Percentiles rank a stretch among this genome's conserved stretches.
These are phyloP conservation scores for Fistulinella prunicolor DNA, from an alignment of 768 basidiomycete genomes.

Conservation along the genomic window DNA sequence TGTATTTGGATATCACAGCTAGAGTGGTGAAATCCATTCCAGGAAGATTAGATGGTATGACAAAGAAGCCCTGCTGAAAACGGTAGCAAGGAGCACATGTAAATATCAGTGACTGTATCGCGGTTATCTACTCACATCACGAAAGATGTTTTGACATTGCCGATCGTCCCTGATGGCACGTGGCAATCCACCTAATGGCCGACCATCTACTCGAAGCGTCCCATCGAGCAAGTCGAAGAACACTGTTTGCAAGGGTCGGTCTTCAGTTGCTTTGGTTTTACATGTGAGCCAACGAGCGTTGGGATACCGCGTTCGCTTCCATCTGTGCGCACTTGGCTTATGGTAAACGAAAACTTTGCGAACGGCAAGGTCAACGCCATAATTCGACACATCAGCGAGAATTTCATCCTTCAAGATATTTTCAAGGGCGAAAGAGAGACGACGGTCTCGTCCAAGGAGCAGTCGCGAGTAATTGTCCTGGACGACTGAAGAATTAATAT, in stretches of 20 bases:
- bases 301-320: conserved; percentile 1
- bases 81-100: not conserved
- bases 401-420: not conserved
- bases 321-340: conserved; percentile 6
- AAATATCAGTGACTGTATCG: not conserved
- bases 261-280: not conserved
- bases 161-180: not conserved
- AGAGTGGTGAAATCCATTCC: conserved; percentile 13
- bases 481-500: not conserved
- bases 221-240: conserved; percentile 14
- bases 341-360: conserved; percentile 5
- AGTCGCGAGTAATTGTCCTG: not conserved
- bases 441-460: conserved; percentile 19
- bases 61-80: not conserved
- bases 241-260: not conserved
- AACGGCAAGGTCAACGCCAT: conserved; percentile 15
- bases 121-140: not conserved
- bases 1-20: conserved; percentile 7
- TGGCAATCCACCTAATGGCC: conserved; percentile 9
- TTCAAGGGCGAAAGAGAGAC: conserved; percentile 23
- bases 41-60: not conserved
- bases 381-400: not conserved
- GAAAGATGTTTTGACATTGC: conserved; percentile 2
- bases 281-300: conserved; percentile 17
- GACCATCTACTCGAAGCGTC: conserved; percentile 17